Percentiles rank a stretch among this genome's conserved stretches.
These are phyloP conservation scores for Dispira parvispora DNA, from an alignment of 192 early-diverging fungal species.

Conservation along the genomic window DNA sequence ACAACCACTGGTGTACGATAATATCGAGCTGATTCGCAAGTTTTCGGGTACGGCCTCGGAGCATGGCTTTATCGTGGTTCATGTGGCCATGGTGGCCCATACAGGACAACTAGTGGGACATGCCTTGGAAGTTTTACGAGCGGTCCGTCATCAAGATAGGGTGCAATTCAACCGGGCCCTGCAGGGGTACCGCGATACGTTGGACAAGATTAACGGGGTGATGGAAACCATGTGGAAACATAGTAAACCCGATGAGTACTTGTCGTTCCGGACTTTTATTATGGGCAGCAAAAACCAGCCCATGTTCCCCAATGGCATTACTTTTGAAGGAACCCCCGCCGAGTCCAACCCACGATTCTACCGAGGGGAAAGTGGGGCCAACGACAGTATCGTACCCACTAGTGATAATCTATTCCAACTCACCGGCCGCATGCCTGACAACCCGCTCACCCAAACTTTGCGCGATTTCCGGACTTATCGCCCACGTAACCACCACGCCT, in stretches of 20 bases:
- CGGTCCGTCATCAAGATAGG: constrained; percentile 34
- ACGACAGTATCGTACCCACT: constrained; percentile 74
- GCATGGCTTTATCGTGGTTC: constrained; percentile 68
- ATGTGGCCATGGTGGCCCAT: constrained; percentile 75
- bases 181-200: constrained; percentile 33
- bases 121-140: constrained; percentile 37
- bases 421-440: constrained; percentile 57
- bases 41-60: constrained; percentile 64
- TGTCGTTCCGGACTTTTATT: constrained; percentile 83
- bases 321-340: constrained; percentile 52
- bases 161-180: constrained; percentile 41
- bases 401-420: constrained; percentile 75
- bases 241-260: constrained; percentile 50
- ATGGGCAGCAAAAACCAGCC: constrained; percentile 78
- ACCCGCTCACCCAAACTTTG: constrained; percentile 59
- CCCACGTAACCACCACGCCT: constrained; percentile 63
- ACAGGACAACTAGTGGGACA: constrained; percentile 47
- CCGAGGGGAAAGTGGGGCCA: constrained; percentile 73
- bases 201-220: constrained; percentile 51
- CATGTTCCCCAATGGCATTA: constrained; percentile 83
- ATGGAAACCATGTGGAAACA: constrained; percentile 69
- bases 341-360: constrained; percentile 34
- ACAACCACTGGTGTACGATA: constrained; percentile 38
- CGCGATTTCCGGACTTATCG: constrained; percentile 61
- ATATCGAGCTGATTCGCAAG: constrained; percentile 56